Evolutionary conservation across 2,329 filamentous ascomycete species (phyloP).

Genomic region (Cladosporium velox): DNA sequence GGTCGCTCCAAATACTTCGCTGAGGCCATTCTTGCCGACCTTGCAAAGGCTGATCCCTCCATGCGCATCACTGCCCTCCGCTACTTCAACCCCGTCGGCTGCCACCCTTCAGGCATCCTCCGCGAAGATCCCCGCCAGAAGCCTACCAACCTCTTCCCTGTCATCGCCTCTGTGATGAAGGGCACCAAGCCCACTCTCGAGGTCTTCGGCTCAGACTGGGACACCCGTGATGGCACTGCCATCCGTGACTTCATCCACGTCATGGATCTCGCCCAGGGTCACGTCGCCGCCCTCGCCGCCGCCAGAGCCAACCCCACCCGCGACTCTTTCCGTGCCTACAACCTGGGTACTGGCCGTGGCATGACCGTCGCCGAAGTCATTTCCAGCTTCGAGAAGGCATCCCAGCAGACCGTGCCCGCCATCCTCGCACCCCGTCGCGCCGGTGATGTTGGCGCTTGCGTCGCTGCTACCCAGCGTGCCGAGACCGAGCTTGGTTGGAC

Average conservation of each 20-base stretch:
- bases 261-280: slow-evolving; percentile 63
- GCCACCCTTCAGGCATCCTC: slow-evolving; percentile 63
- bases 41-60: slow-evolving; percentile 60
- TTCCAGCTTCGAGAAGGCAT: slow-evolving; percentile 41
- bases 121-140: slow-evolving; percentile 64
- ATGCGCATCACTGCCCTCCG: slow-evolving; percentile 65
- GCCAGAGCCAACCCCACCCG: slow-evolving; percentile 35
- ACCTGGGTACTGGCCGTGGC: slow-evolving; percentile 46
- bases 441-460: slow-evolving; percentile 46
- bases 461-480: slow-evolving; percentile 43
- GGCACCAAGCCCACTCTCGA: slow-evolving; percentile 57
- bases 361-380: slow-evolving; percentile 48
- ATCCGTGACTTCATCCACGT: slow-evolving; percentile 70
- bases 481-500: slow-evolving; percentile 43
- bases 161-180: slow-evolving; percentile 63
- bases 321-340: slow-evolving; percentile 43
- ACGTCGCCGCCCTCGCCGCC: slow-evolving; percentile 59
- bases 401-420: slow-evolving; percentile 39
- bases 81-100: slow-evolving; percentile 70
- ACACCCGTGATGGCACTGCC: slow-evolving; percentile 65
- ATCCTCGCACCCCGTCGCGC: slow-evolving; percentile 41
- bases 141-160: slow-evolving; percentile 66
- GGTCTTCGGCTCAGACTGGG: slow-evolving; percentile 66
- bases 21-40: slow-evolving; percentile 65
- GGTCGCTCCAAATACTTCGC: slow-evolving; percentile 69